A percentile compares a stretch with the other conserved stretches of the same genome.
Evolutionary conservation across 2,329 filamentous ascomycete genomes (phyloP).

Genomic region (Mycosphaerelloides madeirae): DNA sequence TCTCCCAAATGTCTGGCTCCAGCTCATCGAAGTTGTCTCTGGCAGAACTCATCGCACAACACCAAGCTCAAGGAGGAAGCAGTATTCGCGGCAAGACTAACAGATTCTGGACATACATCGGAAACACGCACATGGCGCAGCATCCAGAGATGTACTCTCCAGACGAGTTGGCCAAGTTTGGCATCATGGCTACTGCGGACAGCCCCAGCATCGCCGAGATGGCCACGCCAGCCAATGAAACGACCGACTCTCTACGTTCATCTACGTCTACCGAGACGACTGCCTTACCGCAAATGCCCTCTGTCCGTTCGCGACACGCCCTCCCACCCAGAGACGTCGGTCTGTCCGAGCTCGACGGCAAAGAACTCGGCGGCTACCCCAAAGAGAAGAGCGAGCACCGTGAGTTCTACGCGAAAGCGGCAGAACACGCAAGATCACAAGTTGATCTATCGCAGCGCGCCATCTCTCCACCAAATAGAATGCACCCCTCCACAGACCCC

Average conservation of each 20-base stretch:
- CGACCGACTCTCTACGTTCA: conserved; percentile 8
- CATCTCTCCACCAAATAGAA: background rate
- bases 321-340: conserved; percentile 7
- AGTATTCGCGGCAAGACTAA: conserved; percentile 27
- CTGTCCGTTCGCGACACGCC: conserved; percentile 16
- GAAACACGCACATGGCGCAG: conserved; percentile 32
- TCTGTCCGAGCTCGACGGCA: conserved; percentile 16
- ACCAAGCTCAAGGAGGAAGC: conserved; percentile 18
- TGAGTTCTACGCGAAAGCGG: conserved; percentile 9
- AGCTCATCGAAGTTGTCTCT: conserved; percentile 24
- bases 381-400: conserved; percentile 9
- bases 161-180: conserved; percentile 29
- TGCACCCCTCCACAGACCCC: background rate
- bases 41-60: conserved; percentile 28
- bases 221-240: conserved; percentile 6
- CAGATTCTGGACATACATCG: conserved; percentile 35
- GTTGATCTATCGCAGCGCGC: conserved; percentile 11
- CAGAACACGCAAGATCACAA: conserved; percentile 12
- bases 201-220: conserved; percentile 6
- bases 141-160: conserved; percentile 30
- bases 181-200: conserved; percentile 8
- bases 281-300: conserved; percentile 4
- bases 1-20: conserved; percentile 9
- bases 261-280: conserved; percentile 5
- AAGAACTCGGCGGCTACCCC: conserved; percentile 5